phyloP scores from a whole-genome alignment of 2,329 filamentous ascomycete species.

The Pseudocercospora cruenta region DNA sequence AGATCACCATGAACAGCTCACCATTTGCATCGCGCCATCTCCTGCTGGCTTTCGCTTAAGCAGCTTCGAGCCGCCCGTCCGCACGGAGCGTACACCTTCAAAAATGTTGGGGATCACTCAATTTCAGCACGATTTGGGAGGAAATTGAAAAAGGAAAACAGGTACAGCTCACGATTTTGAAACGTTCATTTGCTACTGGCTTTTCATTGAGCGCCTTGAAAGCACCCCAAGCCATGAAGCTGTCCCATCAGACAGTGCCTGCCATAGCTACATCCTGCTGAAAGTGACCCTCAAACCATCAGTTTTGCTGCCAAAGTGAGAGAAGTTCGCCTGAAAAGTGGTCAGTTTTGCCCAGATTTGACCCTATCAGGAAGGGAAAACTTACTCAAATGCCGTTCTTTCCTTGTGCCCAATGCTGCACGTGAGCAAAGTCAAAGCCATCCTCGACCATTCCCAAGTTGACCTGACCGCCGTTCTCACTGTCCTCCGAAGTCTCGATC shows the following conservation, averaged over 20 bases:
- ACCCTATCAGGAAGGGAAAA: background rate
- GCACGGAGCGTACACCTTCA: no score
- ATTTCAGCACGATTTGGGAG: background rate
- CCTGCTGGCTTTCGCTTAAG: no score
- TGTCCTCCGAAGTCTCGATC: constrained; percentile 17
- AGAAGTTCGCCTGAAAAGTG: background rate
- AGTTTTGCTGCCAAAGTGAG: background rate
- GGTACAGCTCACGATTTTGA: background rate
- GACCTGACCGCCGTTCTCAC: constrained; percentile 18
- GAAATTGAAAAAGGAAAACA: no score
- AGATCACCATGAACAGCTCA: no score
- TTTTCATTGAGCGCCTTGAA: background rate
- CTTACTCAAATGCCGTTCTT: background rate
- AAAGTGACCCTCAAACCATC: background rate
- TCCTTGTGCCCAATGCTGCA: constrained; percentile 7
- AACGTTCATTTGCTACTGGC: background rate
- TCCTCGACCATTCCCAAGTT: constrained; percentile 20
- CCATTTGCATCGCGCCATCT: no score
- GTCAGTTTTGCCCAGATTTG: background rate
- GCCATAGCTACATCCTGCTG: background rate
- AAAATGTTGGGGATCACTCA: no score
- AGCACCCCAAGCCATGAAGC: no score
- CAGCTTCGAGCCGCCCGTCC: no score
- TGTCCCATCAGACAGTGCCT: background rate
- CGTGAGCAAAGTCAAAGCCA: constrained; percentile 21